phyloP scores from a whole-genome alignment of 768 basidiomycete species.

The Coprinellus micaceus region DNA sequence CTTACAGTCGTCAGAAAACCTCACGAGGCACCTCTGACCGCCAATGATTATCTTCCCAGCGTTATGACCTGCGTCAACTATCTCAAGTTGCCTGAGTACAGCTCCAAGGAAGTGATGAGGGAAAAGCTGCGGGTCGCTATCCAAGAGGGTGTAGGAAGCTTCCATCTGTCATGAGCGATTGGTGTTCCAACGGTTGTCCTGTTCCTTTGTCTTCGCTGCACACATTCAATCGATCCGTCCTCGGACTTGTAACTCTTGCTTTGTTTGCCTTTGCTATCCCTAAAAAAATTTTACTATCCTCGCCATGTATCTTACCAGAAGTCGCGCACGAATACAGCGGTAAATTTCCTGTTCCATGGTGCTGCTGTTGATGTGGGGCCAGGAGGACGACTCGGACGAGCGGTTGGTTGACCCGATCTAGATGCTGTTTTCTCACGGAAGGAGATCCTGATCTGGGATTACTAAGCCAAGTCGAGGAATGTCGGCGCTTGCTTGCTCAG shows the following conservation, averaged over 20 bases:
- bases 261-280: not conserved
- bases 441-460: too few relatives aligned
- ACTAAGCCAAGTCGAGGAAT: constrained; percentile 6
- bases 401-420: too few relatives aligned
- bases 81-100: constrained; percentile 94
- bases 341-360: too few relatives aligned
- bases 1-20: constrained; percentile 97
- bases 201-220: not conserved
- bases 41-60: constrained; percentile 93
- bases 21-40: constrained; percentile 84
- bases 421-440: too few relatives aligned
- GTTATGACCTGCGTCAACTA: constrained; percentile 99
- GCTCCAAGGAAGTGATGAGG: constrained; percentile 77
- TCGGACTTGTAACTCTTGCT: constrained; percentile 4
- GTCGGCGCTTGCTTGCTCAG: too few relatives aligned
- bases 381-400: too few relatives aligned
- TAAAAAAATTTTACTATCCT: not conserved
- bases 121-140: constrained; percentile 83
- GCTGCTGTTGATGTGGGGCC: too few relatives aligned
- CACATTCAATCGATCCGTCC: constrained; percentile 1
- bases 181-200: not conserved
- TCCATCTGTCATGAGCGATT: constrained; percentile 89
- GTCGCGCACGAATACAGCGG: too few relatives aligned
- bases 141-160: constrained; percentile 91
- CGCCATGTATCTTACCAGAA: constrained; percentile 9